phyloP scores from a whole-genome alignment of 2,329 filamentous ascomycete species.

The Fusarium praegraminearum region DNA sequence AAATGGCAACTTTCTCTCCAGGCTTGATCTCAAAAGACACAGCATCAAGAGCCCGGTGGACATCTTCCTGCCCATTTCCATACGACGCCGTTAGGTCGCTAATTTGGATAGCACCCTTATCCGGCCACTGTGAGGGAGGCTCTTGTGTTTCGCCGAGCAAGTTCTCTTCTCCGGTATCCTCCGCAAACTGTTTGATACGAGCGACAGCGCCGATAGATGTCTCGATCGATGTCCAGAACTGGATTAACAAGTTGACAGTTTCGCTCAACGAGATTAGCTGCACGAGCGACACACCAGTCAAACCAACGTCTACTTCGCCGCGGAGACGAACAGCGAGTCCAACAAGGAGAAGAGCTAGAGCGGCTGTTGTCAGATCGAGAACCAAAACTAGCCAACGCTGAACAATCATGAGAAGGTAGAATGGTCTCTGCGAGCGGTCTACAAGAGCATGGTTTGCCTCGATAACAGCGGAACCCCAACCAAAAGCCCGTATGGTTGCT shows the following conservation, averaged over 20 bases:
- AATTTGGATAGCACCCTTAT: conserved; percentile 47
- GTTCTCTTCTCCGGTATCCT: conserved; percentile 48
- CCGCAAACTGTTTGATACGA: conserved; percentile 51
- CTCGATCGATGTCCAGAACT: conserved; percentile 55
- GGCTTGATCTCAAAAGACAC: conserved; percentile 46
- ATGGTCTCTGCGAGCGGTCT: conserved; percentile 66
- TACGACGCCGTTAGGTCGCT: conserved; percentile 48
- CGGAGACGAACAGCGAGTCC: conserved; percentile 57
- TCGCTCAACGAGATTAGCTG: conserved; percentile 51
- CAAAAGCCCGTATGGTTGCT: conserved; percentile 65
- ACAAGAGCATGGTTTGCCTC: conserved; percentile 61
- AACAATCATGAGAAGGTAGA: conserved; percentile 67
- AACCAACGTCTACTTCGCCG: conserved; percentile 47
- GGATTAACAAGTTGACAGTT: conserved; percentile 53
- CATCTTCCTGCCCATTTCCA: conserved; percentile 7
- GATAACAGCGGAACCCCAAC: conserved; percentile 57
- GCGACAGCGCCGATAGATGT: conserved; percentile 54
- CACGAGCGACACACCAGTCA: conserved; percentile 52
- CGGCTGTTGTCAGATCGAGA: conserved; percentile 62
- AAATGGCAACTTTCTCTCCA: conserved; percentile 64
- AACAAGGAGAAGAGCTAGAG: conserved; percentile 61
- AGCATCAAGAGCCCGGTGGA: conserved; percentile 38
- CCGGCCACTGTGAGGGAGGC: conserved; percentile 50
- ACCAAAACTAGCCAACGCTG: conserved; percentile 69
- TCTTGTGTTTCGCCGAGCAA: conserved; percentile 29